Evolutionary conservation across 805 yeast species (phyloP).

Genomic region (Metschnikowia gelsemii): DNA sequence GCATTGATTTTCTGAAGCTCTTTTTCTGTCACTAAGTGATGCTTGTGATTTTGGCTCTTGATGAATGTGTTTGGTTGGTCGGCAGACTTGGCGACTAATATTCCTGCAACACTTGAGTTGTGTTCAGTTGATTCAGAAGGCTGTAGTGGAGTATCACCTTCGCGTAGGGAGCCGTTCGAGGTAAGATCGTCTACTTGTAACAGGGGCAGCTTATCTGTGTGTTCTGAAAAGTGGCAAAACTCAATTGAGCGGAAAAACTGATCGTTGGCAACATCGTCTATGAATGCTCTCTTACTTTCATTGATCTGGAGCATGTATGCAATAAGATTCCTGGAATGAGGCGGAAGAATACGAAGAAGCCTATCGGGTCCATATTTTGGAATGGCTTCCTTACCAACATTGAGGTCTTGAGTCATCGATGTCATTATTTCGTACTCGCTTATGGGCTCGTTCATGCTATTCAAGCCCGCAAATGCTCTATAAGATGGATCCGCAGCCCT

Average conservation of each 20-base stretch:
- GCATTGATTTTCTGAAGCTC: conserved; percentile 44
- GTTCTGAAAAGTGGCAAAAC: conserved; percentile 44
- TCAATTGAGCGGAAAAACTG: conserved; percentile 59
- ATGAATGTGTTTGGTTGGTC: conserved; percentile 7
- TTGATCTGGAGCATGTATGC: conserved; percentile 63
- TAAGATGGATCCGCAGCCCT: conserved; percentile 70
- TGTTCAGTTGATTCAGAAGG: conserved; percentile 1
- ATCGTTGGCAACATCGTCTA: conserved; percentile 56
- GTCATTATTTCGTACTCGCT: conserved; percentile 13
- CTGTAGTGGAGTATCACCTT: background rate
- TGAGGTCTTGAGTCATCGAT: conserved; percentile 16
- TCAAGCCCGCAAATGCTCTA: conserved; percentile 50
- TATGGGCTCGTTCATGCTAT: conserved; percentile 15
- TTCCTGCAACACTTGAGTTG: background rate
- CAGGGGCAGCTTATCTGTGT: conserved; percentile 9
- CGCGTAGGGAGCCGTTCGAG: conserved; percentile 1
- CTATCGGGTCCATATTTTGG: conserved; percentile 62
- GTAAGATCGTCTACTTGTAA: conserved; percentile 7
- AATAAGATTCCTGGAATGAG: conserved; percentile 59
- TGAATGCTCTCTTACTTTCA: conserved; percentile 55
- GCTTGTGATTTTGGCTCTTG: conserved; percentile 48
- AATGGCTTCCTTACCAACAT: conserved; percentile 9
- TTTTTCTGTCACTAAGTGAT: conserved; percentile 68
- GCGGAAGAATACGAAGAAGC: conserved; percentile 68
- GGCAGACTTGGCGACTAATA: background rate